Base-by-base conservation (phyloP, 208 protist genomes). In the Acanthamoeba lenticulata region DNA sequence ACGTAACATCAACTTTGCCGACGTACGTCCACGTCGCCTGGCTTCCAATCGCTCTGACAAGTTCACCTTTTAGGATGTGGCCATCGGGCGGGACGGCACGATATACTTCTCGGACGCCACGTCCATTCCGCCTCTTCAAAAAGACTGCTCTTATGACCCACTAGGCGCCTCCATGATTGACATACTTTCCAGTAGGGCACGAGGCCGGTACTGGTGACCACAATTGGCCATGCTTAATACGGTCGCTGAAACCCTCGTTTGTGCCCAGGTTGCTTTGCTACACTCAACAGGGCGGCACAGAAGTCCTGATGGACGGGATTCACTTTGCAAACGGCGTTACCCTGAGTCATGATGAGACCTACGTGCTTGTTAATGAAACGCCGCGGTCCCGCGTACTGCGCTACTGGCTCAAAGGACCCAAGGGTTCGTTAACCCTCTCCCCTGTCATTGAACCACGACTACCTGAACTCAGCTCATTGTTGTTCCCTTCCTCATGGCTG, bases 51-150 rank as follows among this genome's bases (percentile, higher is more conserved):
- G 34, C 34, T 34, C 34, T 40, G 29, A 29, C 27, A 38, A n/a
- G n/a, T 77, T 29, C 65, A 44, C 42, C 42, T 32, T 85, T 38
- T 47, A 90, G 81, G 81, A 90, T 47, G 34, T 90, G 3, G 81
- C n/a, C 29, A 65, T 90, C 49, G 15, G n/a, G 1, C 9, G 11
- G 29, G 38, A 57, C 19, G 81, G 81, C 5, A 32, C n/a, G 24
- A 90, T 90, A 27, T 90, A 90, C 81, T 90, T 90, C 52, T 44
- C 29, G n/a, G 81, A 90, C 36, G 81, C 81, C 47, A 44, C 49
- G 34, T 40, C 44, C 29, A 67, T 67, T 17, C 81, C 81, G 9
- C 81, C 81, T 0, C 17, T 55, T 0, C 81, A 83, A 38, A 52
- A 17, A 0, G 72, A 38, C 0, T 83, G 42, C 72, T 49, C 0